Conservation (phyloP, 441 rosid genomes). For the Erysimum cheiri region DNA sequence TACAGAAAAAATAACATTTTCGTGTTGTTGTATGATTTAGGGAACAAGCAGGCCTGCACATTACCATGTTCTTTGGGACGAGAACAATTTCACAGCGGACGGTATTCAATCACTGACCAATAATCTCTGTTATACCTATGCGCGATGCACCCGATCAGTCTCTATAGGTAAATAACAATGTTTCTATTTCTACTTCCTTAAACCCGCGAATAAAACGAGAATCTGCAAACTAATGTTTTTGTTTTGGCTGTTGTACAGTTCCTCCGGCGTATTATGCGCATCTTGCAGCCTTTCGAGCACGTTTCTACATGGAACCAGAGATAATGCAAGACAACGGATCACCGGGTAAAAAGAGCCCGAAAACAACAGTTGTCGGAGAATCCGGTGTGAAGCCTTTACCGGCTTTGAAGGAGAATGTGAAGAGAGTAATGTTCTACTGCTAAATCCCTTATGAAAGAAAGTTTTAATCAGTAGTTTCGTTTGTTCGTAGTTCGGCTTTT, state of each 20-base stretch:
- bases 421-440: conserved; percentile 98
- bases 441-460: conserved; percentile 37
- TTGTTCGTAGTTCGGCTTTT: conserved; percentile 15
- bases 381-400: conserved; percentile 75
- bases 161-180: conserved; percentile 71
- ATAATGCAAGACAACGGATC: conserved; percentile 77
- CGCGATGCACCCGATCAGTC: conserved; percentile 96
- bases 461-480: conserved; percentile 16
- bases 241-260: conserved; percentile 50
- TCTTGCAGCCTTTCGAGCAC: conserved; percentile 95
- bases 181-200: not conserved
- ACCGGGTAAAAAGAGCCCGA: conserved; percentile 47
- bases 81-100: conserved; percentile 96
- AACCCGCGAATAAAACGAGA: not conserved
- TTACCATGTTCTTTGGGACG: conserved; percentile 99
- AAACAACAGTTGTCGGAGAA: conserved; percentile 56
- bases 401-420: conserved; percentile 96
- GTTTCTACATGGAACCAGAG: conserved; percentile 97
- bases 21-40: conserved; percentile 46
- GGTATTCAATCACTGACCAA: conserved; percentile 97
- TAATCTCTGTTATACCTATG: conserved; percentile 97
- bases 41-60: conserved; percentile 99
- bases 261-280: conserved; percentile 99
- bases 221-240: not conserved
- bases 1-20: not conserved